A percentile compares a stretch with the other conserved stretches of the same genome.
These are phyloP conservation scores for Neofusicoccum sp. DNA, from an alignment of 2,329 filamentous ascomycete genomes.

Conservation along the genomic window DNA sequence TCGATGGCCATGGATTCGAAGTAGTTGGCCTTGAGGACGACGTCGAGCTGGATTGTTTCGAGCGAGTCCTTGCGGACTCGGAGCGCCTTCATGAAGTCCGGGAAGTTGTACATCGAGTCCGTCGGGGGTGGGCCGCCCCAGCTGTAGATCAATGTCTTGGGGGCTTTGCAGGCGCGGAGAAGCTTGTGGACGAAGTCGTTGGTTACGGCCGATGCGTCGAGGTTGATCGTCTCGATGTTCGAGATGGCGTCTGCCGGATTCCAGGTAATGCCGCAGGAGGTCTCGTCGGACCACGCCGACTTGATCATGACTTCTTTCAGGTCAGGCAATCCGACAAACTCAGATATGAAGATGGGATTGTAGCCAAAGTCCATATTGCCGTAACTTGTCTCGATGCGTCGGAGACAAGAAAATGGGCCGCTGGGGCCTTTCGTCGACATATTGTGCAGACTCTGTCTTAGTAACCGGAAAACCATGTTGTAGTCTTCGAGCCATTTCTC, in stretches of 20 bases:
- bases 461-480: neutral
- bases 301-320: neutral
- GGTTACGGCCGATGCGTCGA: slow-evolving; percentile 3
- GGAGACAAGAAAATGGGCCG: neutral
- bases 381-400: neutral
- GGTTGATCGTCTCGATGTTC: neutral
- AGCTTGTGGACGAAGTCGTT: slow-evolving; percentile 7
- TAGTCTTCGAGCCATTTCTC: slow-evolving; percentile 1
- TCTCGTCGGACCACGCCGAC: neutral
- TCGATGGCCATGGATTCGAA: slow-evolving; percentile 5
- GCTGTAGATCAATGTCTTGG: slow-evolving; percentile 11
- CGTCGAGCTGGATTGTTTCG: slow-evolving; percentile 1
- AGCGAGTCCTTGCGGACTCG: neutral
- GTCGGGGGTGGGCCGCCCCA: neutral
- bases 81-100: neutral
- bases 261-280: neutral
- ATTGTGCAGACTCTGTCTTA: neutral
- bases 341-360: slow-evolving; percentile 1
- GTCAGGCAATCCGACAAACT: neutral
- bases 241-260: neutral
- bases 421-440: neutral
- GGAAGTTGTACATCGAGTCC: neutral
- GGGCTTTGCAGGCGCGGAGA: neutral
- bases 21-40: slow-evolving; percentile 8
- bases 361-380: neutral